Evolutionary conservation across 2,329 filamentous ascomycete species (phyloP), one percentile per base, ranked within the genome.

Genomic region (Dactylellina leptospora): DNA sequence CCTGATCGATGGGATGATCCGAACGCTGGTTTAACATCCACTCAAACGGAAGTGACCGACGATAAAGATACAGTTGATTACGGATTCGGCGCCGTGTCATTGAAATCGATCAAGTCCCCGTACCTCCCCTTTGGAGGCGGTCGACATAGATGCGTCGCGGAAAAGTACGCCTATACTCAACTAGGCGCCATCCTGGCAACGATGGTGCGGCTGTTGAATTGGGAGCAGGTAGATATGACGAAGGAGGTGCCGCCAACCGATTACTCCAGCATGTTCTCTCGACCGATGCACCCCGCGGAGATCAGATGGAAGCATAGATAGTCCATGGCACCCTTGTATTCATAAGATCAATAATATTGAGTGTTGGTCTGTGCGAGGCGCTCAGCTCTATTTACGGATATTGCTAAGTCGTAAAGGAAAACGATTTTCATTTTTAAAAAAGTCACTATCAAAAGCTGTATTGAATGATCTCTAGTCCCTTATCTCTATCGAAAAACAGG

Each of bases 101-200:
- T 97, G 84, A 93, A 93, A 62, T 89, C 91, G 11, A 61, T 70
- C 23, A 87, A 87, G 70, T 96, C 90, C 56, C 93, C 93, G 0
- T 97, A 97, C 80, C 86, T 97, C 50, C 93, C 93, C 1, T 97
- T 97, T 78, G 93, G 93, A 68, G 93, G 93, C 27, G 93, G 93
- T 42, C 85, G 93, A 76, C 93, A 97, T 81, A 85, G 93, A 75
- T 97, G 93, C 81, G 97, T 97, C 78, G 93, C 93, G 75, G 93
- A 97, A 84, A 92, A 96, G 78, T 97, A 97, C 80, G 93, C 93
- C 76, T 96, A 96, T 79, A 85, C 96, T 66, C 93, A 97, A 82
- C 84, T 97, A 74, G 89, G 93, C 79, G 92, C 91, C 45, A 96
- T 97, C 75, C 83, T 89, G 10, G 91, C 88, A 54, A 88, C 87